Conservation (phyloP, 2,329 filamentous ascomycete genomes). For the Myriosclerotinia duriaeana region DNA sequence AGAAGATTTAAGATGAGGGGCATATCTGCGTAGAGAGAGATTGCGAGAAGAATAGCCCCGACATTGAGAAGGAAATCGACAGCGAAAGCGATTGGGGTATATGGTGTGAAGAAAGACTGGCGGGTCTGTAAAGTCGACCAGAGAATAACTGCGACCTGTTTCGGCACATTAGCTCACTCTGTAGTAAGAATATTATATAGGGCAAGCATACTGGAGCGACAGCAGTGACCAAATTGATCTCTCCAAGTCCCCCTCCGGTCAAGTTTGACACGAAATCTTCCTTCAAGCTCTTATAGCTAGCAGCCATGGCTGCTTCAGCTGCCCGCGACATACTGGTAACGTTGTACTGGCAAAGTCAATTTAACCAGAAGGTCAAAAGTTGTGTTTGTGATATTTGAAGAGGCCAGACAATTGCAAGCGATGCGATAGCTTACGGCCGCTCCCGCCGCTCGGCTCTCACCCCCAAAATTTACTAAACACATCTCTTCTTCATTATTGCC, state of each 20-base stretch:
- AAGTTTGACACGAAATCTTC: conserved; percentile 94
- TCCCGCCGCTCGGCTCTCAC: conserved; percentile 1
- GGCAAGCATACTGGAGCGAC: conserved; percentile 71
- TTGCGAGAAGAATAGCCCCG: conserved; percentile 75
- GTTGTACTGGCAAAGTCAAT: not conserved
- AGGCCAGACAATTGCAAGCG: conserved; percentile 8
- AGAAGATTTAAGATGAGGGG: conserved; percentile 74
- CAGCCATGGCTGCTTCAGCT: conserved; percentile 43
- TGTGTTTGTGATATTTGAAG: conserved; percentile 2
- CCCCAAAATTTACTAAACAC: too few species aligned
- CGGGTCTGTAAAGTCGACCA: conserved; percentile 88
- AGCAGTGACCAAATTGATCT: conserved; percentile 84
- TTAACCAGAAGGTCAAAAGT: not conserved
- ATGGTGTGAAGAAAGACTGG: conserved; percentile 78
- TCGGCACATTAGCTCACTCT: conserved; percentile 24
- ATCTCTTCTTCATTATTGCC: not conserved
- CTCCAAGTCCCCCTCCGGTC: conserved; percentile 75
- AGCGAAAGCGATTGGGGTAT: conserved; percentile 64
- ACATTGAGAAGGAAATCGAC: conserved; percentile 90
- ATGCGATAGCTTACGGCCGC: not conserved
- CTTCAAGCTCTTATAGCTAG: conserved; percentile 84
- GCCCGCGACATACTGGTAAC: conserved; percentile 35
- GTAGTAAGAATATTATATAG: conserved; percentile 25
- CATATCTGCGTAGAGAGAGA: conserved; percentile 76
- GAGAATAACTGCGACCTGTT: conserved; percentile 73